Evolutionary conservation across 805 yeast species (phyloP), one percentile per base, ranked within the genome.

Genomic region (Zygoascus flipseniorum): DNA sequence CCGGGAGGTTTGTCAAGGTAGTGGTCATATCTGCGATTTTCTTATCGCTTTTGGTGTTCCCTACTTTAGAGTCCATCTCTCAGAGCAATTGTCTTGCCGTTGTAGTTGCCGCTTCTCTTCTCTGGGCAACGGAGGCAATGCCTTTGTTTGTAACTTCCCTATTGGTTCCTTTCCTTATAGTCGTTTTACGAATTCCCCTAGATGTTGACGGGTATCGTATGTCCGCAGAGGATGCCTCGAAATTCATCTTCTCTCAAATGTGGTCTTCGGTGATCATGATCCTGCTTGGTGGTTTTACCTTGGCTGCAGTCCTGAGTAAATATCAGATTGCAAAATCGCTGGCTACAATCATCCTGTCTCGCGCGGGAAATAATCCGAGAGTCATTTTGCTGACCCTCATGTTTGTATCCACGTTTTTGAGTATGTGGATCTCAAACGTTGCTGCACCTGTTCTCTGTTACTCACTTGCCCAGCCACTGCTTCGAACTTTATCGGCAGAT

Each of bases 341-440:
- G 31, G 89, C 97, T 5, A 87, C 96, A 0, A 80, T 80, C 69
- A 83, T 92, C 55, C 73, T 93, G 53, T 80, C 89, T 2, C 77
- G 79, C 49, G 95, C 96, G 1, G 97, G 97, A 10, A 86, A 92
- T 4, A 81, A 83, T 58, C 98, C 98, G 10, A 77, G 84, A 35
- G 76, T 79, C 42, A 84, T 92, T 20, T 72, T 90, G 37, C 69
- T 90, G 44, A 80, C 92, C 4, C 83, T 89, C 56, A 89, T 93
- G 97, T 71, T 78, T 47, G 92, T 92, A 32, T 87, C 97, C 0
- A 73, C 90, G 42, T 81, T 92, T 62, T 82, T 87, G 43, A 82
- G 96, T 5, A 89, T 92, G 88, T 90, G 96, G 95, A 93, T 92
- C 42, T 85, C 95, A 26, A 92, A 92, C 67, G 98, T 92, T 44